Base-by-base conservation (phyloP, 495 filamentous ascomycete species). In the Talaromyces borbonicus region DNA sequence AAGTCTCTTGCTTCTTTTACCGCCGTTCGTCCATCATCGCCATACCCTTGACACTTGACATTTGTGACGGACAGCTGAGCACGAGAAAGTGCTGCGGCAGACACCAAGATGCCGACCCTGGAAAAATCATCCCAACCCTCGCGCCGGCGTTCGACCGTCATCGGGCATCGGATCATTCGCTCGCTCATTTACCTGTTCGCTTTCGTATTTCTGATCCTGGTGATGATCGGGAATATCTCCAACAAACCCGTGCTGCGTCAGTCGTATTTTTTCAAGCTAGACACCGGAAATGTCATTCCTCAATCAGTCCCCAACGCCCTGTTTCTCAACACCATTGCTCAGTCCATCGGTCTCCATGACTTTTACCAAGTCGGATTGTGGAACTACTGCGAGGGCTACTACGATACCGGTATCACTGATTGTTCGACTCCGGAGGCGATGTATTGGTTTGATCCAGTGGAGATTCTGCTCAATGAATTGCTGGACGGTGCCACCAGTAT, bases 291-390 rank as follows among this genome's bases (percentile, higher is more conserved):
- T 52, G 84, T 97, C 57, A 81, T 95, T 43, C 87, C 87, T 0
- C 61, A 73, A 7, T 78, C 75, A 4, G 77, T 87, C 12, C 85
- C 87, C 18, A 85, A 89, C 54, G 82, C 80, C 20, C 66, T 66
- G 4, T 69, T 95, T 9, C 84, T 94, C 65, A 95, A 95, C 66
- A 83, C 73, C 44, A 87, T 95, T 47, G 89, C 89, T n/a, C 85
- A 83, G 31, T 82, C 82, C 8, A 74, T 97, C 39, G 90, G 90
- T 5, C 69, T 95, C 14, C 86, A 93, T 52, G 90, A 95, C 64
- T 97, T 92, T 65, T 97, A 97, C 60, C 81, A 86, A 54, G 87
- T 94, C 27, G 90, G 90, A 4, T 60, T 95, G 9, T 96, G 89
- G 89, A 80, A 77, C 27, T 94, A 82, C 58, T 96, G 90, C 54